Evolutionary conservation across 192 early-diverging fungal species (phyloP).

Genomic region (Linnemannia elongata): DNA sequence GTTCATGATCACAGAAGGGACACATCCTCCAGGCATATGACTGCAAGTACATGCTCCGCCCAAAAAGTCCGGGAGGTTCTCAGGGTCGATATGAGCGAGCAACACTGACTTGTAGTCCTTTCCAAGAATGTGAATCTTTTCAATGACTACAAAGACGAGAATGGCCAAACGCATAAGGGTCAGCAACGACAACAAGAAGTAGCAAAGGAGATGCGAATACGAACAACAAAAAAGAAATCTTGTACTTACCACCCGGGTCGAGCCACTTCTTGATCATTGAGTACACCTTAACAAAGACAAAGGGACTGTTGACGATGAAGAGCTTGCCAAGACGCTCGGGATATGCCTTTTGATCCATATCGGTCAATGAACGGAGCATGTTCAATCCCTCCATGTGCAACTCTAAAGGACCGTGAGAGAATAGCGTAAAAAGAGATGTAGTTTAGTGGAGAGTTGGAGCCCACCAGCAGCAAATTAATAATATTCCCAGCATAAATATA

Average conservation of each 20-base stretch:
- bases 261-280: slow-evolving; percentile 82
- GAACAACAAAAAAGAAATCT: slow-evolving; percentile 4
- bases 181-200: not conserved
- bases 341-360: slow-evolving; percentile 94
- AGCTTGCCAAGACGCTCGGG: slow-evolving; percentile 94
- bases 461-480: not conserved
- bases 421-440: not conserved
- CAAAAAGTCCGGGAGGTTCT: slow-evolving; percentile 78
- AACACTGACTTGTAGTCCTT: slow-evolving; percentile 70
- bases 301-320: slow-evolving; percentile 94
- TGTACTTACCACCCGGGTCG: slow-evolving; percentile 76
- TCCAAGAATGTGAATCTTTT: slow-evolving; percentile 76
- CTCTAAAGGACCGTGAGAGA: slow-evolving; percentile 40
- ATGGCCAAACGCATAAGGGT: not conserved
- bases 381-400: slow-evolving; percentile 76
- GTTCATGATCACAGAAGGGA: slow-evolving; percentile 55
- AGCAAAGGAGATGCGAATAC: not conserved
- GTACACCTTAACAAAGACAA: slow-evolving; percentile 88
- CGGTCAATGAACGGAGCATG: slow-evolving; percentile 78
- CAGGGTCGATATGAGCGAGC: slow-evolving; percentile 72
- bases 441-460: slow-evolving; percentile 6
- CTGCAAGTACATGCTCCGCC: slow-evolving; percentile 81
- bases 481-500: not conserved
- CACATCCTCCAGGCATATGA: slow-evolving; percentile 76
- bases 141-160: slow-evolving; percentile 46